phyloP scores from a whole-genome alignment of 257 asterid genomes.

The Marsdenia floribunda region DNA sequence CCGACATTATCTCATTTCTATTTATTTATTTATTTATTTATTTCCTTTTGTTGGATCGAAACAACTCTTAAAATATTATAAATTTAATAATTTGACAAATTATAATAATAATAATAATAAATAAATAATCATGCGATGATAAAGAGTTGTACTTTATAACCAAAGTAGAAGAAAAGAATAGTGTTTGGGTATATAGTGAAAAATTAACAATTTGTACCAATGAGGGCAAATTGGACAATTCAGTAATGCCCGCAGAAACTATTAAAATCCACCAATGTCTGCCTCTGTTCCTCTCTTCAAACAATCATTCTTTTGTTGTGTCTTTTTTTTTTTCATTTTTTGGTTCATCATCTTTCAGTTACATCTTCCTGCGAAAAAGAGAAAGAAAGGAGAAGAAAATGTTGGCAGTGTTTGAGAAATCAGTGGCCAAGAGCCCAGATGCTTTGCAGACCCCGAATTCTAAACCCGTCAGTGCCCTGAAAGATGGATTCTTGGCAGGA shows the following conservation, averaged over 20 bases:
- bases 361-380: neutral
- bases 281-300: neutral
- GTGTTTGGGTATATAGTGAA: too few species aligned
- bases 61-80: too few species aligned
- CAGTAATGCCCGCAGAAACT: neutral
- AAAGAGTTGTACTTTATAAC: too few species aligned
- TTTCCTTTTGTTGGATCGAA: neutral
- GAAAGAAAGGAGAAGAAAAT: conserved; percentile 24
- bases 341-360: neutral
- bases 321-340: too few species aligned
- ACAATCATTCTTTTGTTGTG: neutral
- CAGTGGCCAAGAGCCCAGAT: conserved; percentile 86
- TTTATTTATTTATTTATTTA: too few species aligned
- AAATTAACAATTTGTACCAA: neutral
- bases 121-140: too few species aligned
- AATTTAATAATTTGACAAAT: too few species aligned
- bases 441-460: conserved; percentile 55
- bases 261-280: neutral
- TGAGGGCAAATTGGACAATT: conserved; percentile 6
- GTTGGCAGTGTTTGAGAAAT: conserved; percentile 79
- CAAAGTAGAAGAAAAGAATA: neutral
- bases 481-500: conserved; percentile 68
- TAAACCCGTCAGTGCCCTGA: conserved; percentile 46
- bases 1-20: neutral
- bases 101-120: too few species aligned